Evolutionary conservation across 345 rosid species (phyloP).

Genomic region (Limnanthes douglasii): DNA sequence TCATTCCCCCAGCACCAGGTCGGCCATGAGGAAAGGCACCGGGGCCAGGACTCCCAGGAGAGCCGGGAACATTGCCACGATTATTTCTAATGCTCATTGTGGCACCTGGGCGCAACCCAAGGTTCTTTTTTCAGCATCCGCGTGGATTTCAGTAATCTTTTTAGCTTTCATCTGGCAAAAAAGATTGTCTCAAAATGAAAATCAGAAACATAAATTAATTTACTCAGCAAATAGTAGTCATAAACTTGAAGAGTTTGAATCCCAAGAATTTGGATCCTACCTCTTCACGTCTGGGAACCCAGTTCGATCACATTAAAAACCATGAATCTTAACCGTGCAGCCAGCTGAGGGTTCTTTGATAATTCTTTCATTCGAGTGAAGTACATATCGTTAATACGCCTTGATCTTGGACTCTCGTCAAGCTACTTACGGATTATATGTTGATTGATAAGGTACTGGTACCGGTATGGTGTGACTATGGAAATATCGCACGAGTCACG

Average conservation of each 20-base stretch:
- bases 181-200: conserved; percentile 2
- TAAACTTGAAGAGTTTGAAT: neutral
- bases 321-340: conserved; percentile 61
- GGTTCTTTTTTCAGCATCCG: conserved; percentile 83
- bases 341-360: conserved; percentile 45
- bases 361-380: conserved; percentile 50
- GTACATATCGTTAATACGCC: conserved; percentile 53
- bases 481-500: conserved; percentile 64
- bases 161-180: conserved; percentile 72
- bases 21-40: conserved; percentile 57
- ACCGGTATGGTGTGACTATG: too few species aligned
- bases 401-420: conserved; percentile 53
- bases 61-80: conserved; percentile 7
- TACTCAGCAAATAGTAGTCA: neutral
- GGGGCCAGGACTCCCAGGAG: conserved; percentile 25
- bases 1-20: conserved; percentile 91
- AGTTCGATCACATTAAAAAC: conserved; percentile 75
- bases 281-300: conserved; percentile 98
- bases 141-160: conserved; percentile 82
- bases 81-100: conserved; percentile 57
- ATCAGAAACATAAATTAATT: neutral
- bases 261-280: conserved; percentile 13
- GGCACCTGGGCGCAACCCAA: conserved; percentile 89
- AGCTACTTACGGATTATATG: too few species aligned
- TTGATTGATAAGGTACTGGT: too few species aligned